Evolutionary conservation across 2,329 filamentous ascomycete genomes (phyloP), one percentile per base, ranked within the genome.

Genomic region (Venturiaceae sp.): DNA sequence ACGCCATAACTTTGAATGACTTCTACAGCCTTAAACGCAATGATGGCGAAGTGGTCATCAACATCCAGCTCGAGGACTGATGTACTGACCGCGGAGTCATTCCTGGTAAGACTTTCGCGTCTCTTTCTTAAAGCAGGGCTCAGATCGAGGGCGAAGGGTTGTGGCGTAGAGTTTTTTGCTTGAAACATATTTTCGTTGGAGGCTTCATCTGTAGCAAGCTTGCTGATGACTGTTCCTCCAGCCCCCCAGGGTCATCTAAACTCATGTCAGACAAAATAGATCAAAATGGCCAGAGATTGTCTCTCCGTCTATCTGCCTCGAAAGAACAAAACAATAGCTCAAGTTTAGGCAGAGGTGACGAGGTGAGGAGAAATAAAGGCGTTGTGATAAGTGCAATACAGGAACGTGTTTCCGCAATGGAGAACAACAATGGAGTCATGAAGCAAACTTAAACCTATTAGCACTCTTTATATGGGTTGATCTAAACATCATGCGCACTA

Each of bases 1-100:
- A 67, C 62, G 11, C 64, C 63, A 58, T 67, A 65, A 4, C 66
- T 64, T 19, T 62, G 62, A 14, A 67, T 63, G 50, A 66, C 65
- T 9, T 62, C 60, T 23, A 67, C 50, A 23, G 66, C 66, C 23
- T 55, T 33, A 9, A 32, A 34, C n/a, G 55, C 21, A 6, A 52
- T 50, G 30, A 28, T 14, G 11, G 39, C 26, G 55, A 52, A 23
- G n/a, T 33, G 37, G 34, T 23, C n/a, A 28, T 39, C 19, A 13
- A 36, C 13, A 4, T 14, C 14, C 14, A 36, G 19, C 30, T 28
- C n/a, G n/a, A 30, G 30, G 4, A 36, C 28, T 26, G 21, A 54
- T 14, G 11, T 30, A n/a, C 34, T n/a, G 19, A 16, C n/a, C 3
- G 28, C 52, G 5, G 52, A 54, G 23, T 54, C 52, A 9, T 33